phyloP scores from a whole-genome alignment of 75 land plant genomes.

The Cunninghamia lanceolata region DNA sequence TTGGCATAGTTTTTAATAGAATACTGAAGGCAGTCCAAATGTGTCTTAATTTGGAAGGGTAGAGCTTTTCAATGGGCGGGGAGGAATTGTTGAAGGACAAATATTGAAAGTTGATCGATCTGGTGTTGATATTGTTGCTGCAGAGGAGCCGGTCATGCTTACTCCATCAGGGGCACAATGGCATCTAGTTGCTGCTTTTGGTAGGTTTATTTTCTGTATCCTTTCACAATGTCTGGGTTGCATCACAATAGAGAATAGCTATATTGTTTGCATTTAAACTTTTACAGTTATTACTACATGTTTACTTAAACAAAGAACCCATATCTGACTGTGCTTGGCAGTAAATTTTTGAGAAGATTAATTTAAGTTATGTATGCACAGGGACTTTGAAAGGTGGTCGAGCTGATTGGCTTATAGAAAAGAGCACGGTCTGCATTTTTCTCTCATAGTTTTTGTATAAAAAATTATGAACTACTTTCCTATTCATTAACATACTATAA shows the following conservation, averaged over 20 bases:
- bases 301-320: not conserved
- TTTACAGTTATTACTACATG: not conserved
- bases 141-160: conserved; percentile 35
- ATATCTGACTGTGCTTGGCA: not conserved
- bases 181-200: conserved; percentile 92
- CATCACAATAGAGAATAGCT: not conserved
- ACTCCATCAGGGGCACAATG: conserved; percentile 53
- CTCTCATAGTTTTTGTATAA: not conserved
- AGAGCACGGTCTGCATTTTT: conserved; percentile 76
- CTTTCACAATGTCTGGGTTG: not conserved
- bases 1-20: not conserved
- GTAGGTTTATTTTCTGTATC: conserved; percentile 28
- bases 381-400: conserved; percentile 94
- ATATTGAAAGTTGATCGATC: conserved; percentile 44
- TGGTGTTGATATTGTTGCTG: conserved; percentile 53
- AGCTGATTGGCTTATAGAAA: conserved; percentile 95
- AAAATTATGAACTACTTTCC: not conserved
- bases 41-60: conserved; percentile 48
- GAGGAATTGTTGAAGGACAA: conserved; percentile 74
- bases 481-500: not conserved
- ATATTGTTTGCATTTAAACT: not conserved
- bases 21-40: conserved; percentile 12
- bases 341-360: not conserved
- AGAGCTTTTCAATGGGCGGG: conserved; percentile 91
- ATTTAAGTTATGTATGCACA: conserved; percentile 13